Evolutionary conservation across 179 eudicot species (phyloP).

Genomic region (Beta lomatogona): DNA sequence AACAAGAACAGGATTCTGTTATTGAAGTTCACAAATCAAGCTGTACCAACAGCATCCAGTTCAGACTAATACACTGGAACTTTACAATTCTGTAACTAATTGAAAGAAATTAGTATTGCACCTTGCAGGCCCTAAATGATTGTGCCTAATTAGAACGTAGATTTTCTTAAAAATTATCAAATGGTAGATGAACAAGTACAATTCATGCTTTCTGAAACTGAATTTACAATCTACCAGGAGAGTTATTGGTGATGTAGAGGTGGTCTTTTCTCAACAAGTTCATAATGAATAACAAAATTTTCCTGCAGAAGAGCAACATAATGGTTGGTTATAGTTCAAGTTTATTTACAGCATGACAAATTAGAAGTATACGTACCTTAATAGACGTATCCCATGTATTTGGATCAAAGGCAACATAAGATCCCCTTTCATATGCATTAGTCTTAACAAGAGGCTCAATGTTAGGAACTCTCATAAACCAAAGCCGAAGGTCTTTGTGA

Average conservation of each 20-base stretch:
- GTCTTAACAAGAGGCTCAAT: constrained; percentile 71
- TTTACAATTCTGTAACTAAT: constrained; percentile 36
- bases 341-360: background rate
- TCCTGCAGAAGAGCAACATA: constrained; percentile 44
- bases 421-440: constrained; percentile 69
- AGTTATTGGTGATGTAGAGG: constrained; percentile 49
- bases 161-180: constrained; percentile 2
- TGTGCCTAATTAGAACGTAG: constrained; percentile 28
- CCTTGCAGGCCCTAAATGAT: constrained; percentile 24
- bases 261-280: constrained; percentile 67
- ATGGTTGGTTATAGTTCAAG: background rate
- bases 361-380: constrained; percentile 47
- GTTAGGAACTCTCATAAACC: constrained; percentile 67
- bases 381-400: constrained; percentile 72
- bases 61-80: constrained; percentile 26
- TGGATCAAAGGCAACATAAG: constrained; percentile 78
- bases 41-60: constrained; percentile 16
- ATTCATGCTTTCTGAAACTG: constrained; percentile 6
- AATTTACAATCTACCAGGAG: constrained; percentile 33
- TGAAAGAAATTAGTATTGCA: constrained; percentile 17
- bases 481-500: constrained; percentile 66
- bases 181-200: constrained; percentile 19
- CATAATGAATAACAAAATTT: constrained; percentile 59
- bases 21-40: constrained; percentile 20
- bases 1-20: background rate